These are phyloP conservation scores for Sparassis latifolia DNA, from an alignment of 1,284 basidiomycete species.

Conservation along the genomic window DNA sequence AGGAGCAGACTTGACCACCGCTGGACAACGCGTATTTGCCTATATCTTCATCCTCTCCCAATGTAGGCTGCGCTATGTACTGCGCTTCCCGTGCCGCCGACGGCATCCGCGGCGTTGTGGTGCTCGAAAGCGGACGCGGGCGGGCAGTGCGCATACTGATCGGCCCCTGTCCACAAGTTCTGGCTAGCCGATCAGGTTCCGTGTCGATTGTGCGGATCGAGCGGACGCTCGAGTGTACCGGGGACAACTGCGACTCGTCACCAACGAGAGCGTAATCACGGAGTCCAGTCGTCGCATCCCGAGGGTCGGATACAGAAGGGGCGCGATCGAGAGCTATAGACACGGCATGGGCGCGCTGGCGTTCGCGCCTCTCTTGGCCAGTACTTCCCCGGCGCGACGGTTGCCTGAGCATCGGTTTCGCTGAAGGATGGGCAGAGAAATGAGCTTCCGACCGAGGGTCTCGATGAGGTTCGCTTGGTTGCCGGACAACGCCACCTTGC, in stretches of 20 bases:
- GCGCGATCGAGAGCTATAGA: neutral
- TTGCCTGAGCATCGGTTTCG: too few species aligned
- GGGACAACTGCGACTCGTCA: neutral
- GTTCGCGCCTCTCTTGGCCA: neutral
- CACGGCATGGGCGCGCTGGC: neutral
- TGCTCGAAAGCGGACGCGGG: neutral
- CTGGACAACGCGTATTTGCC: too few species aligned
- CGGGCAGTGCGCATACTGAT: conserved; percentile 3
- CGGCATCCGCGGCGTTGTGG: neutral
- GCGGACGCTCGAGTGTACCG: neutral
- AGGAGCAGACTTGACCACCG: neutral
- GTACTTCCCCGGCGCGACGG: too few species aligned
- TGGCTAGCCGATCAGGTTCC: conserved; percentile 23
- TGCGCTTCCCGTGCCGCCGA: neutral
- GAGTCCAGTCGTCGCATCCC: neutral
- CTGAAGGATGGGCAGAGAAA: too few species aligned
- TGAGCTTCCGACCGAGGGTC: too few species aligned
- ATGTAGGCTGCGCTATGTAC: neutral
- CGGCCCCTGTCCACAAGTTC: conserved; percentile 23
- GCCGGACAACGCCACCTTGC: too few species aligned
- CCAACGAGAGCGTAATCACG: neutral
- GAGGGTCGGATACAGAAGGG: neutral
- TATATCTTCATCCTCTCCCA: neutral
- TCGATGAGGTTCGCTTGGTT: too few species aligned
- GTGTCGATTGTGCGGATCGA: conserved; percentile 14